Conservation (phyloP, 1,284 basidiomycete genomes). For the Sphagnurus paluster region DNA sequence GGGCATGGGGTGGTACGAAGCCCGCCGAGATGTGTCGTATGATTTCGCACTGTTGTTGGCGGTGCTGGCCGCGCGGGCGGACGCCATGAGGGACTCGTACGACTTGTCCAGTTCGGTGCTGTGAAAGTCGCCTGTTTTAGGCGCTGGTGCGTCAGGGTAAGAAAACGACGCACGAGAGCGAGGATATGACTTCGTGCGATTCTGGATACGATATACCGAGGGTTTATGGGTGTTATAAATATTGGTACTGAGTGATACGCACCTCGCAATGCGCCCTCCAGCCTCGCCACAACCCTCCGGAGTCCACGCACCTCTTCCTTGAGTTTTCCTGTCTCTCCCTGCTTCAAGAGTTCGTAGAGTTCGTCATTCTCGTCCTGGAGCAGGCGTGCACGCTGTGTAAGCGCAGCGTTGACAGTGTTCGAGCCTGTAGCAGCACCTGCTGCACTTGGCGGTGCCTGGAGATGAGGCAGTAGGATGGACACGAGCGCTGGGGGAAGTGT, state of each 20-base stretch:
- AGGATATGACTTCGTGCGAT: slow-evolving; percentile 69
- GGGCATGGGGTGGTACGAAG: slow-evolving; percentile 34
- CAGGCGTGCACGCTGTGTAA: slow-evolving; percentile 66
- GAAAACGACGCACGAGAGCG: slow-evolving; percentile 59
- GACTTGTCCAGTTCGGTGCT: slow-evolving; percentile 73
- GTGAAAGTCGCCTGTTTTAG: slow-evolving; percentile 6
- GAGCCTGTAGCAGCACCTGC: slow-evolving; percentile 39
- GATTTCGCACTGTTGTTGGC: slow-evolving; percentile 33
- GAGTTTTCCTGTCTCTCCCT: slow-evolving; percentile 68
- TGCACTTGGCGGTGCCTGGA: slow-evolving; percentile 40
- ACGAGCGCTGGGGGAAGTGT: slow-evolving; percentile 68
- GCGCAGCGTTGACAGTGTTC: slow-evolving; percentile 64
- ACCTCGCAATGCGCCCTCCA: slow-evolving; percentile 77
- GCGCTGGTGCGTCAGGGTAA: slow-evolving; percentile 12
- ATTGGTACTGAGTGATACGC: slow-evolving; percentile 19
- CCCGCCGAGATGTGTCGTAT: slow-evolving; percentile 41
- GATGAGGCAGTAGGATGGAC: slow-evolving; percentile 64
- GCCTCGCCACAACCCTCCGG: slow-evolving; percentile 59
- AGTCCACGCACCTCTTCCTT: slow-evolving; percentile 78
- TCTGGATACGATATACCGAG: slow-evolving; percentile 41
- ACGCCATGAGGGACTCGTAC: slow-evolving; percentile 55
- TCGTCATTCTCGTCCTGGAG: slow-evolving; percentile 85
- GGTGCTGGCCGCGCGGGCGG: slow-evolving; percentile 40
- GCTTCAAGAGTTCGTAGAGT: slow-evolving; percentile 68
- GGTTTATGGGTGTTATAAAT: slow-evolving; percentile 8